These are phyloP conservation scores for Myrmaecium sp. DNA, from an alignment of 2,329 filamentous ascomycete species.

Conservation along the genomic window DNA sequence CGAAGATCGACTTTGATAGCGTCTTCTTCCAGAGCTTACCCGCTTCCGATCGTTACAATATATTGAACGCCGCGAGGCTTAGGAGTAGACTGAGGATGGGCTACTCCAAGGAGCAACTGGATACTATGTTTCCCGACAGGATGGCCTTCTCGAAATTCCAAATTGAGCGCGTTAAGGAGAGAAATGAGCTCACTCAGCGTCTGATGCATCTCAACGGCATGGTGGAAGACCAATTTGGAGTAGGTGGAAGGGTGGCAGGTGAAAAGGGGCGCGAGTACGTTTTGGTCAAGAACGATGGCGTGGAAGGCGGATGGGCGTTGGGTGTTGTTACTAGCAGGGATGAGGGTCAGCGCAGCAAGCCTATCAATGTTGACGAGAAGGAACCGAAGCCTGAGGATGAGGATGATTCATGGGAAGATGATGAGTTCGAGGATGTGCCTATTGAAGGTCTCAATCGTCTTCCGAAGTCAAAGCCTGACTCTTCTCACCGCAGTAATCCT, in stretches of 20 bases:
- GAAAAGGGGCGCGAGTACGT: slow-evolving; percentile 91
- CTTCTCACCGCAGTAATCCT: slow-evolving; percentile 20
- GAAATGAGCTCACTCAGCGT: slow-evolving; percentile 86
- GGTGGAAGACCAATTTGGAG: slow-evolving; percentile 53
- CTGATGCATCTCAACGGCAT: slow-evolving; percentile 91
- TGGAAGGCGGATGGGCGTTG: slow-evolving; percentile 88
- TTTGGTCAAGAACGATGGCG: slow-evolving; percentile 84
- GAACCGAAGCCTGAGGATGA: slow-evolving; percentile 33
- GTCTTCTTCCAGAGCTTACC: slow-evolving; percentile 90
- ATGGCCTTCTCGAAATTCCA: slow-evolving; percentile 97
- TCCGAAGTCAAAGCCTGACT: slow-evolving; percentile 38
- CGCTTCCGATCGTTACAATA: slow-evolving; percentile 85
- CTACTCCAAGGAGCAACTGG: slow-evolving; percentile 86
- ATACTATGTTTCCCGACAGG: slow-evolving; percentile 90
- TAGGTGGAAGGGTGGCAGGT: slow-evolving; percentile 52
- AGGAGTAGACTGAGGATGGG: slow-evolving; percentile 87
- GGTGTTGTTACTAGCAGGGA: slow-evolving; percentile 84
- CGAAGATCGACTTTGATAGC: slow-evolving; percentile 94
- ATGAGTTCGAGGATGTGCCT: slow-evolving; percentile 82
- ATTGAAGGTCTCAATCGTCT: slow-evolving; percentile 78
- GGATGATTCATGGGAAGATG: slow-evolving; percentile 51
- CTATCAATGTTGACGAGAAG: slow-evolving; percentile 75
- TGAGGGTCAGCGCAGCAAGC: slow-evolving; percentile 62
- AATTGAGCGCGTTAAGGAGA: slow-evolving; percentile 80
- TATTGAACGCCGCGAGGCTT: slow-evolving; percentile 81